Base-by-base conservation (phyloP, 257 asterid species). In the Henckelia pumila region DNA sequence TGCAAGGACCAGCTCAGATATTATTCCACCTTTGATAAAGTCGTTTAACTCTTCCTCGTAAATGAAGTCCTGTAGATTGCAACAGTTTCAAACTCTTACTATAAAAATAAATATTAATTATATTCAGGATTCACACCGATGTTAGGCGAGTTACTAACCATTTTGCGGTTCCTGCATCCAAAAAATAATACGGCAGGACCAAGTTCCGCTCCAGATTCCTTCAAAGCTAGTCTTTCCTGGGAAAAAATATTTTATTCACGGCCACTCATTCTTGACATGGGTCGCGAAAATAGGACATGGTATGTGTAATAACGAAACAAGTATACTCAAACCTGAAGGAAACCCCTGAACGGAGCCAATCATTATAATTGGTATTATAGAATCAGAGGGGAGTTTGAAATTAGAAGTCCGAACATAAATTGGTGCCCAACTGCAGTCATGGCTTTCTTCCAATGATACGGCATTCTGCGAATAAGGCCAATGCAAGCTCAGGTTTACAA, bases 281-380 rank as follows among this genome's bases (percentile, higher is more conserved):
- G 47, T 66, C 73, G 23, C 23, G 7, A 13, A 40, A 59, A 8
- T 5, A 33, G 22, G 22, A 52, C 37, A 20, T 47, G 24, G 20
- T 55, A 49, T 8, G 61, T 28, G 3, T 3, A 13, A 59, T 8
- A 50, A 26, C 1, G 9, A 59, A 56, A 67, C 21, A 35, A n/a
- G 0, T 21, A 33, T 40, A 4, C 32, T 44, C 84, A 29, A 77
- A 92, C 98, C 98, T 93, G 99, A 78, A 94, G 96, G 78, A 94
- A 94, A 57, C 99, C 99, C 68, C 99, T 85, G 69, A 94, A 91
- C 22, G 99, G 99, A 70, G 99, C 99, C 99, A 16, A 91, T 82
- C 99, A 94, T 94, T 70, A 91, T 78, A 33, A 94, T 63, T 4
- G 99, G 99, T 44, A 84, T 85, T 83, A 82, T 80, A 63, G 95